phyloP scores from a whole-genome alignment of 1,139 yeast genomes.

The Kazachstania sp. region DNA sequence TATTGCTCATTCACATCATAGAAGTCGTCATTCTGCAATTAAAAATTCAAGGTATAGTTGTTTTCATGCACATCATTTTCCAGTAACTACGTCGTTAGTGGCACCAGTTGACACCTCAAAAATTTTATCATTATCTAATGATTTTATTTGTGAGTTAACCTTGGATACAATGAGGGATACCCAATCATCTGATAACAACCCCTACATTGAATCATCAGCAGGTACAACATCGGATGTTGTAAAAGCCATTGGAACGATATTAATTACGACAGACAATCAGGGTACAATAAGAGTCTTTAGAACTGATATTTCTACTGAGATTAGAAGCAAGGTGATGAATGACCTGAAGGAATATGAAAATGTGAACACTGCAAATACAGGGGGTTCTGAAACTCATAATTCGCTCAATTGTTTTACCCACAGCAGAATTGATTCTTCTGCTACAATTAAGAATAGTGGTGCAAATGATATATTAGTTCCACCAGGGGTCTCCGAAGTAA shows the following conservation, averaged over 20 bases:
- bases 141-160: conserved; percentile 63
- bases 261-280: conserved; percentile 68
- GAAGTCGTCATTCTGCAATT: conserved; percentile 1
- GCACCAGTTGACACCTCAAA: conserved; percentile 68
- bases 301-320: conserved; percentile 56
- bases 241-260: conserved; percentile 33
- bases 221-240: conserved; percentile 7
- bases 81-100: conserved; percentile 68
- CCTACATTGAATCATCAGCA: neutral
- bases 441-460: neutral
- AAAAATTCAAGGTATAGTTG: conserved; percentile 39
- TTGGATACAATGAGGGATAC: conserved; percentile 32
- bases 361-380: neutral
- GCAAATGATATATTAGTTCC: neutral
- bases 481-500: neutral
- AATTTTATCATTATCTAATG: conserved; percentile 63
- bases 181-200: conserved; percentile 5
- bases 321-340: conserved; percentile 31
- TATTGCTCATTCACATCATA: neutral
- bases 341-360: conserved; percentile 10
- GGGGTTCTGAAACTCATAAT: neutral
- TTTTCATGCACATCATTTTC: conserved; percentile 70
- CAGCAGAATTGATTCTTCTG: neutral
- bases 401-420: neutral
- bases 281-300: conserved; percentile 74